Base-by-base conservation (phyloP, 345 rosid species). In the Barbarea vulgaris region DNA sequence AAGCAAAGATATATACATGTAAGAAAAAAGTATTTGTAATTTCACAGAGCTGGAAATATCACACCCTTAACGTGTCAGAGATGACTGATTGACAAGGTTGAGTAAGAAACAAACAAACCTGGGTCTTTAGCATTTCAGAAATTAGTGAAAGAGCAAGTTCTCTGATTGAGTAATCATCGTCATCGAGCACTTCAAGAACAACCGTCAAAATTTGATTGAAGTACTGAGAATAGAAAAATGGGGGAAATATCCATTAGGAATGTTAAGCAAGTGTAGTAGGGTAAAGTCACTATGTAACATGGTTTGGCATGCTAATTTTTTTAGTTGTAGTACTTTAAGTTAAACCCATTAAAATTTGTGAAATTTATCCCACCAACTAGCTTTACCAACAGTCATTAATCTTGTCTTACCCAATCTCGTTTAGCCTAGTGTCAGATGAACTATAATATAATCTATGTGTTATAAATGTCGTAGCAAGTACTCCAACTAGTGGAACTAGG, bases 181-280 rank as follows among this genome's bases (percentile, higher is more conserved):
- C 91, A 82, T 92, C 98, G 59, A 92, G 71, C 77, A 90, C 91
- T 83, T 95, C 99, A 73, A 95, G 98, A 72, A 95, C 96, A 62
- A 91, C 91, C 58, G 94, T 89, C 88, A 92, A 84, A 81, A 95
- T 92, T 84, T 90, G 99, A 83, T 92, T 95, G 86, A 91, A 89
- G 82, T 89, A 95, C 99, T 95, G 96, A 82, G 75, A 50, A 79
- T n/a, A 74, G 30, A 42, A 44, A 71, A 65, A 4, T 4, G 7
- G 41, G 53, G 36, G 15, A 4, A 54, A 44, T 50, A 30, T 62
- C 46, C 39, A 68, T 77, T 52, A 73, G 68, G 31, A 69, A 37
- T 55, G 50, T 58, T 9, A 62, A 22, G 22, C 52, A 36, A 59
- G 39, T 42, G 10, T 37, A 72, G n/a, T 61, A 39, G 12, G 58